Evolutionary conservation across 2,329 filamentous ascomycete genomes (phyloP), one percentile per base, ranked within the genome.

Genomic region (Didymella glomerata): DNA sequence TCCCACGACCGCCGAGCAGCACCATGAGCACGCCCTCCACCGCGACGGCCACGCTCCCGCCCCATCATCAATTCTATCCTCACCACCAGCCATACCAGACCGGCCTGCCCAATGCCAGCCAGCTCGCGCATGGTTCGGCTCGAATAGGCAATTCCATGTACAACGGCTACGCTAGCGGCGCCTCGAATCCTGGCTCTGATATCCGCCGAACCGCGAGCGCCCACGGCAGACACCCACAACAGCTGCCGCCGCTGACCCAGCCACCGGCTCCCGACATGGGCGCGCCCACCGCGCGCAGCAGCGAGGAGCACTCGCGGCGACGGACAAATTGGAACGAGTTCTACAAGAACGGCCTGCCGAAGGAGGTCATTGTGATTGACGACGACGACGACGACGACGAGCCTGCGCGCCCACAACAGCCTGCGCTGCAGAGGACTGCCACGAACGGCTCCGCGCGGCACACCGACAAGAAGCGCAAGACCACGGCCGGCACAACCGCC

Each of bases 401-500:
- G 28, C 62, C 65, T 60, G 27, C 68, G 56, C 18, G 65, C 60
- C 34, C 68, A 28, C 73, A 66, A 41, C 68, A 65, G 46, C 63
- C 67, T 24, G 68, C 59, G 38, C 62, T 69, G 18, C 59, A 52
- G 27, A 66, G 69, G 54, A 71, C 68, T 32, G 64, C 65, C 10
- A 66, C 82, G 13, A 83, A 83, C 30, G 81, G 80, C 3, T 79
- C 78, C 4, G 65, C 69, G 42, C 80, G 81, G 32, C 88, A 88
- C 73, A 78, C 84, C 44, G 84, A 86, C 71, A 97, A 94, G 82
- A 92, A 87, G 83, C 85, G 89, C 80, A 91, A 89, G 78, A 91
- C 87, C 76, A 81, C 83, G 70, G 76, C 84, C 67, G 56, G 50
- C 50, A 78, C 86, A 67, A 80, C 82, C 2, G 81, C 82, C 41